Evolutionary conservation across 164 flowering plant species (phyloP), one percentile per base, ranked within the genome.

Genomic region (Annona squamosa): DNA sequence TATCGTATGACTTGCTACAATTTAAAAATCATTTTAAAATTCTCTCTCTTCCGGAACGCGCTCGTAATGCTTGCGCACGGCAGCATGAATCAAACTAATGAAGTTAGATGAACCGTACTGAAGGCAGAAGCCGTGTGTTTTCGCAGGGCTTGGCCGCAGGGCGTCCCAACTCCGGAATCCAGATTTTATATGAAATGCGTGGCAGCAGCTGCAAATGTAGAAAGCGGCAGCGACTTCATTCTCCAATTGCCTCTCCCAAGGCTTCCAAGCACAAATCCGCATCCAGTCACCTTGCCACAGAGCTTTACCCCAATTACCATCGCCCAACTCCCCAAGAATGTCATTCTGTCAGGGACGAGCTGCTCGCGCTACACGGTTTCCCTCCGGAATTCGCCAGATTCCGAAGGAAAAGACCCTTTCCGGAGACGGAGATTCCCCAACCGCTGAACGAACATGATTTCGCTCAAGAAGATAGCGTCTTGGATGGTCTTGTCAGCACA

Each of bases 281-380:
- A 4, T 16, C 44, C n/a, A 6, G 48, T 46, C 4, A 16, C 16
- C 17, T 12, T 46, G 42, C 17, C 3, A 16, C 59, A 3, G 63
- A 56, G 18, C 91, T 91, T 1, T 88, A 79, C 77, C 93, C 92
- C 13, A 47, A 73, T 41, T 80, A 87, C 81, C 74, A 59, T 44
- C 81, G 87, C 37, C 98, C 98, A 48, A 88, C 92, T 16, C 82
- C 87, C 2, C 82, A 86, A 63, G 95, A 94, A 81, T 94, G 98
- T 86, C 76, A 68, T 47, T 69, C 82, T 47, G 84, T 90, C 0
- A 80, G 91, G 41, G 92, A 92, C 81, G 82, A 76, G 17, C 87
- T 92, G 71, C 73, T 94, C 77, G 71, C 85, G 59, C 77, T 87
- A 43, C 92, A 94, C 72, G 97, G 98, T 12, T 92, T 91, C 78